Evolutionary conservation across 192 early-diverging fungal genomes (phyloP).

Genomic region (Geranomyces variabilis): DNA sequence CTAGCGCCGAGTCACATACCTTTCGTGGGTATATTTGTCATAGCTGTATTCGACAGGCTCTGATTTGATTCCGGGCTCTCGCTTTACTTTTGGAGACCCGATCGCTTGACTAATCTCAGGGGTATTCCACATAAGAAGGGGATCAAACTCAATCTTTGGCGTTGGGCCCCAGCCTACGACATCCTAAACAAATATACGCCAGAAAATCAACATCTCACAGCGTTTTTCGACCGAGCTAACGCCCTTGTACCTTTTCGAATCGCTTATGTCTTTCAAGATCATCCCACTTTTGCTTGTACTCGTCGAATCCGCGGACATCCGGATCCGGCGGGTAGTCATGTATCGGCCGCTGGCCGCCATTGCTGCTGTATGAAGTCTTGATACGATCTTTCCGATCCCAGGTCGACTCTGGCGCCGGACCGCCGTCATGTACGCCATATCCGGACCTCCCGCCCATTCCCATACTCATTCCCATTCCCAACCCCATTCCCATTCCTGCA

Average conservation of each 20-base stretch:
- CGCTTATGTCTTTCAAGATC: not conserved
- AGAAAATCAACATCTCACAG: not conserved
- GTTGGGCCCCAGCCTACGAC: slow-evolving; percentile 21
- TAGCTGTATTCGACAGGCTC: not conserved
- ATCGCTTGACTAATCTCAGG: not conserved
- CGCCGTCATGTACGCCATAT: slow-evolving; percentile 7
- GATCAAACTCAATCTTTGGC: slow-evolving; percentile 19
- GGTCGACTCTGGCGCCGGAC: not conserved
- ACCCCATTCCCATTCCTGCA: too few relatives aligned
- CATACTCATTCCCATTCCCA: not conserved
- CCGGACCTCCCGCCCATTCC: not conserved
- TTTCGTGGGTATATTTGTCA: not conserved
- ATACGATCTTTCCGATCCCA: slow-evolving; percentile 1
- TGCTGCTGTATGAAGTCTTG: too few relatives aligned
- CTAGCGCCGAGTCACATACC: not conserved
- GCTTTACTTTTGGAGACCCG: not conserved
- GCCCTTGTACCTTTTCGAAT: not conserved
- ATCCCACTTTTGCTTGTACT: slow-evolving; percentile 28
- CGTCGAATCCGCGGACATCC: slow-evolving; percentile 33
- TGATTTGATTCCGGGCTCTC: slow-evolving; percentile 4
- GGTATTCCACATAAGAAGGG: slow-evolving; percentile 27
- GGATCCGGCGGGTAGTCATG: slow-evolving; percentile 25
- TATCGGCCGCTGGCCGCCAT: not conserved
- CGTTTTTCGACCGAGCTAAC: not conserved
- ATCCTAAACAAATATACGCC: not conserved